Conservation (phyloP, 208 protist genomes). For the Trypanosoma congolense region DNA sequence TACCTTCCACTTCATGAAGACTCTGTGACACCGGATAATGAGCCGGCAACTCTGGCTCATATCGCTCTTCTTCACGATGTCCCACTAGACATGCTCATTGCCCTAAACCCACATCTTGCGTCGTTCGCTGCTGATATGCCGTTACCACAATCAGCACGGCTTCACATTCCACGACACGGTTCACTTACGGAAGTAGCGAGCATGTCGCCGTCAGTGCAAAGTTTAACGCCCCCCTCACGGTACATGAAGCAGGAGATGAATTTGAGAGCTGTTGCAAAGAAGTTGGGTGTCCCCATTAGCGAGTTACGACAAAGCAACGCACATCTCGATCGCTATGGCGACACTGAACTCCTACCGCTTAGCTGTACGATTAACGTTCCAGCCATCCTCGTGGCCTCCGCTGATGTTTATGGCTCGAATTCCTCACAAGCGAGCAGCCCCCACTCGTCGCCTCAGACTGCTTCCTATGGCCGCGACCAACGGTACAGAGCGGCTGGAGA, state of each 20-base stretch:
- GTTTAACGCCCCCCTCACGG: neutral
- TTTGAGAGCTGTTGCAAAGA: slow-evolving; percentile 1
- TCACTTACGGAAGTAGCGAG: neutral
- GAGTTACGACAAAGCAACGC: slow-evolving; percentile 16
- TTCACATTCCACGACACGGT: slow-evolving; percentile 18
- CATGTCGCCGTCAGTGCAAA: neutral
- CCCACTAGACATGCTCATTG: slow-evolving; percentile 19
- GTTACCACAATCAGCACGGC: slow-evolving; percentile 15
- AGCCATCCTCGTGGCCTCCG: slow-evolving; percentile 2
- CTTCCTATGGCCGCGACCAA: neutral
- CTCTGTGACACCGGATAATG: slow-evolving; percentile 23
- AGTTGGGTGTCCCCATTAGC: slow-evolving; percentile 6
- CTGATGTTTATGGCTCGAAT: slow-evolving; percentile 2
- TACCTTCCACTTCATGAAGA: slow-evolving; percentile 3
- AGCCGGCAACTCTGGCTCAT: slow-evolving; percentile 33
- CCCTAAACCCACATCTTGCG: slow-evolving; percentile 36
- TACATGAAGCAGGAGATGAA: neutral
- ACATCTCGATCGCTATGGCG: slow-evolving; percentile 10
- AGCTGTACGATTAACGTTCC: slow-evolving; percentile 14
- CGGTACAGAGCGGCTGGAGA: neutral
- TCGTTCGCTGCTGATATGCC: slow-evolving; percentile 20
- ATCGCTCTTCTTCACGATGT: slow-evolving; percentile 32
- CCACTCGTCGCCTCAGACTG: neutral
- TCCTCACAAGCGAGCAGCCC: slow-evolving; percentile 12
- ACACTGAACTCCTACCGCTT: slow-evolving; percentile 2